phyloP scores from a whole-genome alignment of 140 eudicot genomes.

The Cichorium intybus region DNA sequence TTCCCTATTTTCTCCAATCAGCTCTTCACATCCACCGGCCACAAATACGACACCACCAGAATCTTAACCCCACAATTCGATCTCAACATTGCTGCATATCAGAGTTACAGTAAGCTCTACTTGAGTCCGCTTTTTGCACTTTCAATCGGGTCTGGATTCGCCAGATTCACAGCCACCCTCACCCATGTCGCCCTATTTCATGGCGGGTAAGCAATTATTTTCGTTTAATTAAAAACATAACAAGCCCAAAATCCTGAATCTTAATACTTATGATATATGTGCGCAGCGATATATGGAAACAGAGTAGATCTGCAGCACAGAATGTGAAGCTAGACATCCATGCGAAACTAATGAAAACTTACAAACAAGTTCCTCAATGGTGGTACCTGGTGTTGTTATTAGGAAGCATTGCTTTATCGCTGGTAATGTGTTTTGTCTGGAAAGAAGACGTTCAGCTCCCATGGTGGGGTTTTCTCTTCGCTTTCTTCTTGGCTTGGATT shows the following conservation, averaged over 20 bases:
- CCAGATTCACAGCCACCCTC: constrained; percentile 87
- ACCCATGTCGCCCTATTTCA: constrained; percentile 80
- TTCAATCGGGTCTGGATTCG: constrained; percentile 93
- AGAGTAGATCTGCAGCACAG: constrained; percentile 73
- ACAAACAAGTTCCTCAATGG: constrained; percentile 89
- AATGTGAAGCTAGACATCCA: constrained; percentile 74
- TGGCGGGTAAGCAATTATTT: constrained; percentile 58
- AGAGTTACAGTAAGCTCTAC: constrained; percentile 77
- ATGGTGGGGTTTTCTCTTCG: constrained; percentile 97
- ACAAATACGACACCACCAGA: constrained; percentile 71
- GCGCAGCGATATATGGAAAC: constrained; percentile 86
- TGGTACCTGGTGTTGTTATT: constrained; percentile 71
- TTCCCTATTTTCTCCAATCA: constrained; percentile 85
- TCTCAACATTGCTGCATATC: constrained; percentile 72
- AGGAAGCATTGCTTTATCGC: constrained; percentile 65
- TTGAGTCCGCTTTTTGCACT: constrained; percentile 92
- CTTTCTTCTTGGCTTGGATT: constrained; percentile 69
- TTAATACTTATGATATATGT: background rate
- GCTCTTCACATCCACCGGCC: constrained; percentile 65
- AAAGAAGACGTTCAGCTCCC: constrained; percentile 88
- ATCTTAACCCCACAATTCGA: constrained; percentile 82
- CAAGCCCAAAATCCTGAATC: background rate
- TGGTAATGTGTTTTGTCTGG: constrained; percentile 79
- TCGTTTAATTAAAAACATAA: background rate
- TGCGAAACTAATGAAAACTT: constrained; percentile 67